Base-by-base conservation (phyloP, 352 stramenopile genomes). In the Thraustochytrium sp. region DNA sequence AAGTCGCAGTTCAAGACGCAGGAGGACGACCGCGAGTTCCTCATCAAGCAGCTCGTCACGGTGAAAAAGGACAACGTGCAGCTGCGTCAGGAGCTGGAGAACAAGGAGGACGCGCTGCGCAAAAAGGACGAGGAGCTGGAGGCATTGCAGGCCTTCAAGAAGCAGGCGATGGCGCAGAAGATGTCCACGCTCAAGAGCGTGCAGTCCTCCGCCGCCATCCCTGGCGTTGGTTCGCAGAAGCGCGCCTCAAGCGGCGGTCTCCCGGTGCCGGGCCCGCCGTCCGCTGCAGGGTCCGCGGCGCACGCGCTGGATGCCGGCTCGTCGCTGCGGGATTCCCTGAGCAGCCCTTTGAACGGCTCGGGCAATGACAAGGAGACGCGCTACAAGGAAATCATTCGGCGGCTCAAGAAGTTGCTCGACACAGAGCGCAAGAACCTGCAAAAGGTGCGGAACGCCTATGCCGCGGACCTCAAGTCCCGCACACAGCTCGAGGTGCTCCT, bases 331-430 rank as follows among this genome's bases (percentile, higher is more conserved):
- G 65, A 62, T 16, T 18, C 65, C 21, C 5, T 77, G 49, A 21
- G 13, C 4, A 18, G n/a, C 9, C 51, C 31, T 16, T 59, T n/a
- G 8, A 26, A 21, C 8, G 26, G 73, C 4, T 11, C 21, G 9
- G 37, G 3, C 16, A 42, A 40, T 3, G 88, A 93, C 42, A 84
- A 87, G 0, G 90, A 95, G 85, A 91, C 89, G 59, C 89, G 92
- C 23, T 97, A 97, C 88, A 97, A 96, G 84, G 92, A 96, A 68
- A 94, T 96, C 68, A 96, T 96, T 84, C 94, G 95, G 86, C 88
- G 92, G 8, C 86, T 96, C 34, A 96, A 96, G 87, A 89, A 92
- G 5, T 85, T 97, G 48, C 86, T 97, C 5, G 93, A 96, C 51
- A 88, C 91, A 16, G 93, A 97, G 87, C 85, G 92, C 37, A 88